These are phyloP conservation scores for Tolypocladium ovalisporum DNA, from an alignment of 2,329 filamentous ascomycete species.

Conservation along the genomic window DNA sequence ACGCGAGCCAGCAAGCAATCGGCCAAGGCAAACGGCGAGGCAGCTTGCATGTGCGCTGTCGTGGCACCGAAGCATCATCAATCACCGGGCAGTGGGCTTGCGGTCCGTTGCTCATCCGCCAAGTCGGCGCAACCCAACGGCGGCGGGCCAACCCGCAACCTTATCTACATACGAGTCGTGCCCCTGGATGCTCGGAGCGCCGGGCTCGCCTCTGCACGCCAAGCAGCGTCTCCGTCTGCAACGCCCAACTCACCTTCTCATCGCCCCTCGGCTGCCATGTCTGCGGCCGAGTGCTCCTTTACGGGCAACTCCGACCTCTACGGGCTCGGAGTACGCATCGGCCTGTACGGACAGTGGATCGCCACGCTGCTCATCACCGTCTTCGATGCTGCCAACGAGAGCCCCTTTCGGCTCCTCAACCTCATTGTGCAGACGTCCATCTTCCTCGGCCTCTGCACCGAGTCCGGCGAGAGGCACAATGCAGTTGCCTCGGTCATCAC, in stretches of 20 bases:
- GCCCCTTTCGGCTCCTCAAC: conserved; percentile 14
- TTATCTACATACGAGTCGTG: not conserved
- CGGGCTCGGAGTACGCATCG: conserved; percentile 14
- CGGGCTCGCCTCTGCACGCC: not conserved
- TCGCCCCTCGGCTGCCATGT: not conserved
- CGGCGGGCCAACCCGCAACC: not conserved
- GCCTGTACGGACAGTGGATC: conserved; percentile 14
- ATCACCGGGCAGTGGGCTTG: not conserved
- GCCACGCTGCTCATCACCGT: conserved; percentile 12
- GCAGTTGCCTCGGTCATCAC: conserved; percentile 12
- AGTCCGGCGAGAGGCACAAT: conserved; percentile 7
- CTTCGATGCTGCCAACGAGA: conserved; percentile 10
- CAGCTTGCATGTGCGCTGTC: not conserved
- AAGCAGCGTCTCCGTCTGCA: not conserved
- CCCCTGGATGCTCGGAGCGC: not conserved
- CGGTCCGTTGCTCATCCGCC: too few species aligned
- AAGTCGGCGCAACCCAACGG: not conserved
- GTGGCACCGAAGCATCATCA: not conserved
- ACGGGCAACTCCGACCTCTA: conserved; percentile 15
- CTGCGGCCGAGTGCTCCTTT: conserved; percentile 1
- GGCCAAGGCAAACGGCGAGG: not conserved
- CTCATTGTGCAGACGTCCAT: conserved; percentile 17
- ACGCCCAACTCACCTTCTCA: not conserved
- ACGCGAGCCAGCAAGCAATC: not conserved
- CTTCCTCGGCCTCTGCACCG: conserved; percentile 15